phyloP scores from a whole-genome alignment of 768 basidiomycete genomes.

The Phlebiopsis flavidoalba region DNA sequence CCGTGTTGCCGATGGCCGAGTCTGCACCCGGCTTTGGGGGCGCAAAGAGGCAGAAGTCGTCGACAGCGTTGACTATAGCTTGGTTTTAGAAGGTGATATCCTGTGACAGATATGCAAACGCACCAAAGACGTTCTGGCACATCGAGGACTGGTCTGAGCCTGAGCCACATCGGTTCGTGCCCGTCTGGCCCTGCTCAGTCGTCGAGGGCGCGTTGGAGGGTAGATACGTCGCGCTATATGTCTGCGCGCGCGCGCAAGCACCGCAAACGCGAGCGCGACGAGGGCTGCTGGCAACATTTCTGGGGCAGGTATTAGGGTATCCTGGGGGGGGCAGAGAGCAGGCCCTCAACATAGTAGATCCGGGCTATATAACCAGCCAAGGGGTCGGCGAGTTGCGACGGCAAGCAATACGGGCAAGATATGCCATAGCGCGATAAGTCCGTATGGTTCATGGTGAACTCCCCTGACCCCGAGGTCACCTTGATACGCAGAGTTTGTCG shows the following conservation, averaged over 20 bases:
- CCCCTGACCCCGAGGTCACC: too few relatives aligned
- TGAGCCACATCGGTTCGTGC: constrained; percentile 63
- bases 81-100: not conserved
- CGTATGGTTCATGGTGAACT: too few relatives aligned
- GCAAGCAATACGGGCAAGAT: too few relatives aligned
- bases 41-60: constrained; percentile 52
- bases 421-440: too few relatives aligned
- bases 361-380: too few relatives aligned
- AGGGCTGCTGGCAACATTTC: constrained; percentile 3
- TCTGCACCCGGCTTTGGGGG: constrained; percentile 46
- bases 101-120: constrained; percentile 16
- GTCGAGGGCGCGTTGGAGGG: constrained; percentile 43
- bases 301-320: not conserved
- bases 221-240: constrained; percentile 43
- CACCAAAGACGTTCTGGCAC: constrained; percentile 66
- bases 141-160: constrained; percentile 46
- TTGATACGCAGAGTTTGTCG: too few relatives aligned
- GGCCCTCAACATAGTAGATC: not conserved
- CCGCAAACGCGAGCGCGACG: constrained; percentile 8
- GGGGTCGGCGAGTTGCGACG: too few relatives aligned
- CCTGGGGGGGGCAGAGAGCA: not conserved
- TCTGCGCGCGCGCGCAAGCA: constrained; percentile 22
- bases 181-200: constrained; percentile 54
- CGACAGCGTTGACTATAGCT: constrained; percentile 48
- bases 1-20: constrained; percentile 54